These are phyloP conservation scores for Arabis alpina DNA, from an alignment of 345 rosid genomes.

Conservation along the genomic window DNA sequence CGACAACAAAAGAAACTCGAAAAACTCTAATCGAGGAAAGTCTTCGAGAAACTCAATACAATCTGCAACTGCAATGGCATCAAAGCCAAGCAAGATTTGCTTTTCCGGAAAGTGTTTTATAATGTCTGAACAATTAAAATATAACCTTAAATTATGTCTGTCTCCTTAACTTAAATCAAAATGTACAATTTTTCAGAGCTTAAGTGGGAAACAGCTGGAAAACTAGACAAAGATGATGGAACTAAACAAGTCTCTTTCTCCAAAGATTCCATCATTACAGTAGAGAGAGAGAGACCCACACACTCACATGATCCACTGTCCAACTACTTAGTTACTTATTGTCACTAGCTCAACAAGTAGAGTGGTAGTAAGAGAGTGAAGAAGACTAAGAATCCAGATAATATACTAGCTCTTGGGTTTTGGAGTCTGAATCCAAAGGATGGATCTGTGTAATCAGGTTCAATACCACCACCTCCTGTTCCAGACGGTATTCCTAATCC, in stretches of 20 bases:
- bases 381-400: not conserved
- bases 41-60: not conserved
- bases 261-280: conserved; percentile 36
- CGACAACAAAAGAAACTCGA: not conserved
- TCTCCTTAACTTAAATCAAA: conserved; percentile 12
- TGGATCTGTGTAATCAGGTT: conserved; percentile 45
- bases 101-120: not conserved
- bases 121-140: not conserved
- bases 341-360: conserved; percentile 27
- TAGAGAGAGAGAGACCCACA: conserved; percentile 33
- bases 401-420: conserved; percentile 18
- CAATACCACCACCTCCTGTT: conserved; percentile 42
- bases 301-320: conserved; percentile 34
- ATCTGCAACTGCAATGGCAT: not conserved
- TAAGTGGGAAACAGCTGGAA: conserved; percentile 42
- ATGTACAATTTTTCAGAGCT: conserved; percentile 35
- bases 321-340: conserved; percentile 27
- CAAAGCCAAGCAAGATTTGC: not conserved
- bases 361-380: not conserved
- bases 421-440: conserved; percentile 38
- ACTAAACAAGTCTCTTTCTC: conserved; percentile 4
- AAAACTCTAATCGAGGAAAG: not conserved
- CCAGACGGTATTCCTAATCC: conserved; percentile 39
- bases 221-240: conserved; percentile 7
- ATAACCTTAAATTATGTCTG: conserved; percentile 1